Base-by-base conservation (phyloP, 1,284 basidiomycete species). In the Puccinia novopanici region DNA sequence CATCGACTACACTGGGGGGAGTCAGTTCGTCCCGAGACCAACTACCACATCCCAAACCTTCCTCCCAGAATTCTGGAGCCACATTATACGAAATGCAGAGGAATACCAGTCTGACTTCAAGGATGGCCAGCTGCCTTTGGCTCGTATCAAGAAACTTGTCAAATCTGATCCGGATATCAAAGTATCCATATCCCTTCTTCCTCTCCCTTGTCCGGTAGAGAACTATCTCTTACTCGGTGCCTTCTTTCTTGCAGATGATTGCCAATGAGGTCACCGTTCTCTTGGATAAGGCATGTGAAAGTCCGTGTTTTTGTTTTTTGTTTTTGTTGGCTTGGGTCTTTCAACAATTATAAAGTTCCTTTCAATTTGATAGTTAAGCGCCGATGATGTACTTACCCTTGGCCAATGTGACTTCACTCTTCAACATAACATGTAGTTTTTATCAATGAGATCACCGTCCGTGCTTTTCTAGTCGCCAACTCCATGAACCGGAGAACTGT, bases 241-340 rank as follows among this genome's bases (percentile, higher is more conserved):
- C n/a, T 27, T 10, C 3, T 30, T 27, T 50, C 40, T 10, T 50
- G 17, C 67, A 78, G 75, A 78, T 78, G 75, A 85, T 86, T 63
- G 85, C 85, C 1, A 84, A 85, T 10, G 85, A 86, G 67, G 85
- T 85, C 42, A 84, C 84, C 10, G 85, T 86, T 68, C 72, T 86
- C 8, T 84, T 86, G 71, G 85, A 85, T 3, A 71, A 85, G 34
- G 85, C 84, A 2, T 86, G 85, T 80, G 85, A 86, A 81, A 85
- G 83, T 84, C 13, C 13, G 67, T 12, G 17, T 4, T 57, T 63
- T 63, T 63, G 15, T 22, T 50, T 72, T 12, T n/a, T n/a, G 37
- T 10, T 22, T 3, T 24, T 42, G 5, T 45, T 45, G 45, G 15
- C 15, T 15, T 45, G 45, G n/a, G n/a, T n/a, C n/a, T n/a, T n/a